phyloP scores from a whole-genome alignment of 1,284 basidiomycete species.

The Stygiomarasmius scandens region DNA sequence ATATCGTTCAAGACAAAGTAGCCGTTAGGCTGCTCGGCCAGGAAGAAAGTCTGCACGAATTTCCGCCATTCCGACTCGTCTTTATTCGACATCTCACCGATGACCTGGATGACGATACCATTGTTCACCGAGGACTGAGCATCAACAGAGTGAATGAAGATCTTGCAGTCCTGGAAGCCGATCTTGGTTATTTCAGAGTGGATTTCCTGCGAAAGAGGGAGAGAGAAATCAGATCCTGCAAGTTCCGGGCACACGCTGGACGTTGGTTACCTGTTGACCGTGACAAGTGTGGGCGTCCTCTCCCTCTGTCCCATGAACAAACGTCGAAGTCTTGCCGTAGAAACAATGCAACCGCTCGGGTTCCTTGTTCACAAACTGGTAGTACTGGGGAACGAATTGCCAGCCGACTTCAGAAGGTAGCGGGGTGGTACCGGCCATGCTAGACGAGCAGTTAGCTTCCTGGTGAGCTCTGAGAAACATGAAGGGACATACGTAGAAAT shows the following conservation, averaged over 20 bases:
- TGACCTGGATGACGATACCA: conserved; percentile 98
- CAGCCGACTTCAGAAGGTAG: conserved; percentile 88
- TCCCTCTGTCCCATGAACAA: conserved; percentile 94
- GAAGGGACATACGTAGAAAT: conserved; percentile 1
- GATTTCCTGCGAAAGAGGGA: conserved; percentile 80
- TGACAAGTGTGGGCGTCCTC: conserved; percentile 87
- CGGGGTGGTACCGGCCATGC: conserved; percentile 29
- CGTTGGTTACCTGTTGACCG: conserved; percentile 87
- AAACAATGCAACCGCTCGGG: conserved; percentile 97
- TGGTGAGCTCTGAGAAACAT: background rate
- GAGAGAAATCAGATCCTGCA: conserved; percentile 6
- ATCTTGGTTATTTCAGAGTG: conserved; percentile 94
- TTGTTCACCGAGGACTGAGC: conserved; percentile 92
- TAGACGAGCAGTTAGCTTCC: conserved; percentile 1
- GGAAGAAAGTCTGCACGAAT: conserved; percentile 99
- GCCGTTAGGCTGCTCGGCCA: conserved; percentile 97
- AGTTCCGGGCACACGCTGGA: conserved; percentile 3
- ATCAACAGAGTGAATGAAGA: conserved; percentile 95
- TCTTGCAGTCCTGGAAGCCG: conserved; percentile 96
- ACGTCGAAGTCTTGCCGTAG: conserved; percentile 97
- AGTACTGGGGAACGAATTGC: conserved; percentile 97
- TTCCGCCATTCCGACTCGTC: conserved; percentile 92
- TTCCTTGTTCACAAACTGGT: conserved; percentile 97
- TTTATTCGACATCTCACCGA: conserved; percentile 94
- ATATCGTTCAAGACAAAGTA: conserved; percentile 99